Evolutionary conservation across 805 yeast species (phyloP), one percentile per base, ranked within the genome.

Genomic region (Candida xiaguanensis): DNA sequence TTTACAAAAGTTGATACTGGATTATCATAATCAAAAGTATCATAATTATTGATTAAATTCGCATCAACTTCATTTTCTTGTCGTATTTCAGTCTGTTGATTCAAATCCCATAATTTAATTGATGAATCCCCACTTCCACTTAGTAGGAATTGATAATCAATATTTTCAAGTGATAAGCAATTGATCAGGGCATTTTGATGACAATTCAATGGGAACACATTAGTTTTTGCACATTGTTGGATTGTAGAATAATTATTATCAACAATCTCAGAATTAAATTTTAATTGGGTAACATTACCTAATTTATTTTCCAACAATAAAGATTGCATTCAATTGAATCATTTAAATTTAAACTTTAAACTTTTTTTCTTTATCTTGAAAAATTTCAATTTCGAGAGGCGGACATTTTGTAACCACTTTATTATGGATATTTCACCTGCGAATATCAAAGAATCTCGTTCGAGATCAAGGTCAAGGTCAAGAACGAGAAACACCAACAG

Each of bases 71-170:
- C 49, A 39, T 36, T 35, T 22, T 45, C 49, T 13, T 48, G 35
- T 9, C 38, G 36, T 36, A 38, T 35, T 40, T 26, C 17, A 26
- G 46, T 44, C 29, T 41, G 38, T 27, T 36, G 37, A 20, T 36
- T 16, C 16, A 79, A 46, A 44, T 82, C 85, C 89, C 91, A 86
- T 19, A 86, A 44, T 40, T 76, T 77, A 11, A 86, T 65, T 2
- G 79, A 67, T 1, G 86, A 76, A 52, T 85, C 91, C 1, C 85
- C 85, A 14, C 85, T 78, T 1, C 90, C 95, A 20, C 88, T 78
- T 5, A 86, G 57, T 46, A 85, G 48, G 44, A 58, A 80, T 41
- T 74, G 61, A 34, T 63, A 53, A 4, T 67, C 67, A 2, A 55
- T 50, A 6, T 51, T 47, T 40, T 85, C 93, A 13, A 84, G 49